phyloP scores from a whole-genome alignment of 2,329 filamentous ascomycete species.

The Calcarisporium arbuscula region DNA sequence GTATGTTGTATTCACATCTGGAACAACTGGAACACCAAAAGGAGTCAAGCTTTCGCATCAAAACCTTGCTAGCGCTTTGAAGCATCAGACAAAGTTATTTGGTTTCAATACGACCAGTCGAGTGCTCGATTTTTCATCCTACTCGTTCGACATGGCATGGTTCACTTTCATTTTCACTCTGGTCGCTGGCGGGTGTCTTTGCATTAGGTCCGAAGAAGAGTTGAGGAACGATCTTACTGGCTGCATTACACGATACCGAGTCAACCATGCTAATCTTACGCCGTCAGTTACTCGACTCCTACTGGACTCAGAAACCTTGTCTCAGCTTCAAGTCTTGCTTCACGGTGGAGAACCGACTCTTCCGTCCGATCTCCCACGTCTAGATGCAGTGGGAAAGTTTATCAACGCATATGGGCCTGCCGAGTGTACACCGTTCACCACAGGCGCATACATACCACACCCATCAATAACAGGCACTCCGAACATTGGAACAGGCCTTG shows the following conservation, averaged over 20 bases:
- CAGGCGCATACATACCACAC: neutral
- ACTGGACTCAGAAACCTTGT: slow-evolving; percentile 14
- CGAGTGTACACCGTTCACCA: slow-evolving; percentile 1
- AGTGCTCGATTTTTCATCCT: slow-evolving; percentile 6
- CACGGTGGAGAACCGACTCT: slow-evolving; percentile 12
- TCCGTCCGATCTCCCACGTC: slow-evolving; percentile 2
- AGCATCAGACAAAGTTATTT: neutral
- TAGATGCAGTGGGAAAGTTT: slow-evolving; percentile 3
- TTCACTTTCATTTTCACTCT: slow-evolving; percentile 4
- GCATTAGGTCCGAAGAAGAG: slow-evolving; percentile 3
- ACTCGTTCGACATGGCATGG: slow-evolving; percentile 4
- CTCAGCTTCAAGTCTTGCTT: slow-evolving; percentile 6
- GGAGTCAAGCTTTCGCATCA: slow-evolving; percentile 3
- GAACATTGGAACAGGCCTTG: slow-evolving; percentile 3
- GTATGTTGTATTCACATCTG: slow-evolving; percentile 11
- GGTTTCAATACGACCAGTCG: slow-evolving; percentile 1
- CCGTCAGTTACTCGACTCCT: slow-evolving; percentile 10
- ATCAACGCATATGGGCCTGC: slow-evolving; percentile 2
- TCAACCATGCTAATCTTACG: slow-evolving; percentile 8
- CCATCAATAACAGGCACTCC: slow-evolving; percentile 2
- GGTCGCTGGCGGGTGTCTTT: slow-evolving; percentile 5
- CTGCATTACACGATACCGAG: slow-evolving; percentile 1
- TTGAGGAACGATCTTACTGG: slow-evolving; percentile 4
- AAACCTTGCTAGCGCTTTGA: slow-evolving; percentile 1
- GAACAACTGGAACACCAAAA: slow-evolving; percentile 7